Evolutionary conservation across 768 basidiomycete genomes (phyloP).

Genomic region (Hypholoma fasciculare): DNA sequence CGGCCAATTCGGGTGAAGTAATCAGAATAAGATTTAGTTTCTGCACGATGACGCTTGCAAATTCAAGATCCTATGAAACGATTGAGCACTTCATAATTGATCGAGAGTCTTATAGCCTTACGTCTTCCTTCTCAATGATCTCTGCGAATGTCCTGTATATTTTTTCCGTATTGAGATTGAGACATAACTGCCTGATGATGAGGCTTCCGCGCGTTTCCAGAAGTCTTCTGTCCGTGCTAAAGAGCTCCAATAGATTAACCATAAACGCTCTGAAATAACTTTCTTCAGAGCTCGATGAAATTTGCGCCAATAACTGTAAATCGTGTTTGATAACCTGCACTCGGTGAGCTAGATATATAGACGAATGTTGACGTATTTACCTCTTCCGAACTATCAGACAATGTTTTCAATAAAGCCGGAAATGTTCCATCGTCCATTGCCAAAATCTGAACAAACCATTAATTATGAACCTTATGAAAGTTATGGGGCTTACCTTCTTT

Average conservation of each 20-base stretch:
- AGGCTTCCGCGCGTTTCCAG: slow-evolving; percentile 92
- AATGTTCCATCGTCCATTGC: slow-evolving; percentile 98
- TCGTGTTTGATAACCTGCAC: slow-evolving; percentile 92
- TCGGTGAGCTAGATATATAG: background rate
- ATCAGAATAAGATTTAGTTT: slow-evolving; percentile 96
- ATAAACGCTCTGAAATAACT: slow-evolving; percentile 95
- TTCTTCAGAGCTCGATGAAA: slow-evolving; percentile 94
- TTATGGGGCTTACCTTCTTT: slow-evolving; percentile 63
- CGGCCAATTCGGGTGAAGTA: slow-evolving; percentile 93
- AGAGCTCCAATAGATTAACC: slow-evolving; percentile 91
- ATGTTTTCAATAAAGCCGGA: slow-evolving; percentile 89
- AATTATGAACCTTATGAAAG: background rate
- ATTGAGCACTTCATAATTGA: background rate
- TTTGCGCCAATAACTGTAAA: slow-evolving; percentile 93
- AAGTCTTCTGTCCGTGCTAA: slow-evolving; percentile 90
- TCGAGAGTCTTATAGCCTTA: slow-evolving; percentile 29
- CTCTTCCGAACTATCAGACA: slow-evolving; percentile 97
- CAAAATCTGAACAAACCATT: slow-evolving; percentile 61
- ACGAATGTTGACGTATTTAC: slow-evolving; percentile 30
- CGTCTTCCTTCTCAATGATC: slow-evolving; percentile 97
- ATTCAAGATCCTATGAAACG: slow-evolving; percentile 81
- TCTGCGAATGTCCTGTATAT: slow-evolving; percentile 97
- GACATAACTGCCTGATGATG: slow-evolving; percentile 92
- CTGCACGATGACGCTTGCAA: slow-evolving; percentile 96
- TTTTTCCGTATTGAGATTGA: slow-evolving; percentile 91